Evolutionary conservation across 78 protist genomes (phyloP).

Genomic region (Protostelium mycophagum): DNA sequence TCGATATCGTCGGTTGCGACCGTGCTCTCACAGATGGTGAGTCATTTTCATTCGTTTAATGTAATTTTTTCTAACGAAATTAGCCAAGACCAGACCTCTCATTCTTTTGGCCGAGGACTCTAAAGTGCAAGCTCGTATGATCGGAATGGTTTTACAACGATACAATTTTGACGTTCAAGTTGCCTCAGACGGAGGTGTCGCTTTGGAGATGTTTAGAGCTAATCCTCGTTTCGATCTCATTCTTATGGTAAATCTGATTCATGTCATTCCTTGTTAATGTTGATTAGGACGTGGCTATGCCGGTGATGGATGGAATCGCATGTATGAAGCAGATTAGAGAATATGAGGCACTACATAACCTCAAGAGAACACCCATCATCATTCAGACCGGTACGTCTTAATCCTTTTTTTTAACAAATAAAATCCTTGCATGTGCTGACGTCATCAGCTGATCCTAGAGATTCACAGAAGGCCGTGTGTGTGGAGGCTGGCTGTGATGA

Average conservation of each 20-base stretch:
- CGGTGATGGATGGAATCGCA: slow-evolving; percentile 61
- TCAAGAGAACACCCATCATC: slow-evolving; percentile 50
- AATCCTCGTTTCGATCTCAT: slow-evolving; percentile 56
- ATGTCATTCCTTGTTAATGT: not conserved
- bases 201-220: slow-evolving; percentile 47
- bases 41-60: not conserved
- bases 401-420: not conserved
- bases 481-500: slow-evolving; percentile 61
- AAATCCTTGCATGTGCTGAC: no score
- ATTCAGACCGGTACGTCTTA: slow-evolving; percentile 38
- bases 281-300: slow-evolving; percentile 47
- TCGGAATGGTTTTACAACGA: slow-evolving; percentile 41
- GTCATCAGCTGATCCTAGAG: slow-evolving; percentile 37
- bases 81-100: slow-evolving; percentile 55
- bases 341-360: slow-evolving; percentile 41
- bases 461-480: slow-evolving; percentile 33
- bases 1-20: not conserved
- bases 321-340: slow-evolving; percentile 51
- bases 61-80: no score
- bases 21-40: not conserved
- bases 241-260: slow-evolving; percentile 20
- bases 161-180: slow-evolving; percentile 60
- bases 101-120: slow-evolving; percentile 51
- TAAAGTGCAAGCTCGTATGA: slow-evolving; percentile 37
- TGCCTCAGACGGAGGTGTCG: slow-evolving; percentile 59